Base-by-base conservation (phyloP, 164 flowering plant species). In the Nymphaea colorata region DNA sequence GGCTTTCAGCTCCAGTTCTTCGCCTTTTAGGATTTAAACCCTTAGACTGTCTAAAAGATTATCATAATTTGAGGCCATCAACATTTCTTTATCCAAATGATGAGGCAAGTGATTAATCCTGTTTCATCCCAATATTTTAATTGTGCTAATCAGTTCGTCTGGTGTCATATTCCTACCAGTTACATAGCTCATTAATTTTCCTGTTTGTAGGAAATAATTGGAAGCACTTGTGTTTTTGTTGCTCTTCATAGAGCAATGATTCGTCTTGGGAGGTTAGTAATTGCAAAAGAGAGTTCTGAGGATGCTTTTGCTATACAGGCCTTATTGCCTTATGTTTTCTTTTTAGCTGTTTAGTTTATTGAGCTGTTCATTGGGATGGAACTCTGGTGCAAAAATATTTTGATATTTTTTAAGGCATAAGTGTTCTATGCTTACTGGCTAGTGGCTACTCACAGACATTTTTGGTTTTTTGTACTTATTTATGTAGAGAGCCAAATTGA, bases 11-110 rank as follows among this genome's bases (percentile, higher is more conserved):
- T 51, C 91, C 90, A 43, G 85, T 83, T 59, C 91, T 94, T 64
- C 85, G 80, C 60, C 93, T 94, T 76, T 79, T 89, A 8, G 98
- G 98, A 61, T 94, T 91, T 81, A 94, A 94, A 82, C 96, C 98
- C 45, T 76, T 91, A 76, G 85, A 83, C 78, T 89, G 88, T 84
- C 76, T 94, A 55, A 89, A 88, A 78, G 93, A 91, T 71, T 89
- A 88, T 72, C 87, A 94, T 79, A 94, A 94, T 75, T 77, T 94
- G 80, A 85, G 77, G 83, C 98, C 98, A 64, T 87, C 98, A 63
- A 88, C 96, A 8, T 94, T 94, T 75, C 53, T 94, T 68, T 94
- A 81, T 70, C 98, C 98, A 36, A 85, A 86, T 78, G 97, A 94
- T 72, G 85, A 94, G 94, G 98, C 90, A 59, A 42, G 66, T 25